Conservation (phyloP, 495 filamentous ascomycete genomes). For the Amorphotheca resinae region DNA sequence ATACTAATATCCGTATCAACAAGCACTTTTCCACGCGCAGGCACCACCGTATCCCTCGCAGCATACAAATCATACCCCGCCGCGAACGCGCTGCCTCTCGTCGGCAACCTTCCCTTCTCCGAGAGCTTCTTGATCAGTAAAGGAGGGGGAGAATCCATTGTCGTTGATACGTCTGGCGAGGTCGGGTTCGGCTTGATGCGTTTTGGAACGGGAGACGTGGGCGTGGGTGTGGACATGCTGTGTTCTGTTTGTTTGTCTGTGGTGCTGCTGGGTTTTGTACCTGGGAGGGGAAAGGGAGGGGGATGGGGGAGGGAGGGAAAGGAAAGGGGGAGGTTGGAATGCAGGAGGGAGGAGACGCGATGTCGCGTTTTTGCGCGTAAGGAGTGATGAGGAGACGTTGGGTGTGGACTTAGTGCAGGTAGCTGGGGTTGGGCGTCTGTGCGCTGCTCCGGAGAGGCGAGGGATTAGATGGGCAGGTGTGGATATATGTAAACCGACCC, state of each 20-base stretch:
- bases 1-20: slow-evolving; percentile 87
- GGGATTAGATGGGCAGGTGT: neutral
- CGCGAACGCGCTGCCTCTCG: slow-evolving; percentile 75
- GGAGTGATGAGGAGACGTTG: neutral
- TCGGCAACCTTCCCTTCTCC: slow-evolving; percentile 59
- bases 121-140: slow-evolving; percentile 68
- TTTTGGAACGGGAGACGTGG: slow-evolving; percentile 50
- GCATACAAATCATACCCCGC: slow-evolving; percentile 88
- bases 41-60: slow-evolving; percentile 58
- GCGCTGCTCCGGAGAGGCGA: no score
- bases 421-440: neutral
- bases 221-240: slow-evolving; percentile 26
- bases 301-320: neutral
- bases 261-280: slow-evolving; percentile 16
- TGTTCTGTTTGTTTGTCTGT: slow-evolving; percentile 35
- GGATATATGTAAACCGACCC: neutral
- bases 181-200: slow-evolving; percentile 35
- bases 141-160: slow-evolving; percentile 13
- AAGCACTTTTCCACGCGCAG: slow-evolving; percentile 67
- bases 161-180: slow-evolving; percentile 25
- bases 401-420: neutral
- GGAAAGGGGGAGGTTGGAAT: neutral
- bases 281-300: neutral
- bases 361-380: no score
- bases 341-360: neutral